Conservation (phyloP, 2,329 filamentous ascomycete genomes). For the Penicillium sp. region DNA sequence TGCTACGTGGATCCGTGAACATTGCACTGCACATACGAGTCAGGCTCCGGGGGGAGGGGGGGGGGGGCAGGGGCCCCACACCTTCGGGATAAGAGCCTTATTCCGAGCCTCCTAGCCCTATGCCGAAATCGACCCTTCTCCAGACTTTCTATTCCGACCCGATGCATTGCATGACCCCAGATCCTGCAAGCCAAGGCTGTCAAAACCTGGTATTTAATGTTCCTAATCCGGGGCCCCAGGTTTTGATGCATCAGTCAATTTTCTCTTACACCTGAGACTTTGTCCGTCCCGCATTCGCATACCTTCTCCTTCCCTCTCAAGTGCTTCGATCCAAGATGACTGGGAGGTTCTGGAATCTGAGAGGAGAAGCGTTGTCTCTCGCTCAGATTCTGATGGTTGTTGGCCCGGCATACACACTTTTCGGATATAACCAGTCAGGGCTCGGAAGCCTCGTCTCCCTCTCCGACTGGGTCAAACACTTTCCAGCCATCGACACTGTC, state of each 20-base stretch:
- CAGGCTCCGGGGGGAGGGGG: too few relatives aligned
- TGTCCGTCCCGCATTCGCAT: background rate
- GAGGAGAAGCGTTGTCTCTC: background rate
- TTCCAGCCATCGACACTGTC: background rate
- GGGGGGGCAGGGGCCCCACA: too few relatives aligned
- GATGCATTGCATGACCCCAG: constrained; percentile 8
- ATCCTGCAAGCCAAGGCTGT: background rate
- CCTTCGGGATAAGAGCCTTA: constrained; percentile 2
- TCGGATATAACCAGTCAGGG: background rate
- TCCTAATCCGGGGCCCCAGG: background rate
- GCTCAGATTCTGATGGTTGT: background rate
- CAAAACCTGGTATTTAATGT: constrained; percentile 1
- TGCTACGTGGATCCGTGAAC: too few relatives aligned
- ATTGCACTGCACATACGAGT: too few relatives aligned
- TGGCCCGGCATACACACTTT: background rate
- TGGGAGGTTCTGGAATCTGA: background rate
- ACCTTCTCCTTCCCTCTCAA: background rate
- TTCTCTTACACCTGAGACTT: background rate
- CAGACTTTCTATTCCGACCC: constrained; percentile 6
- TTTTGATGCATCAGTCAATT: background rate
- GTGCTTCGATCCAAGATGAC: background rate
- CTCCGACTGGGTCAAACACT: background rate
- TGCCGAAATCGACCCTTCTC: background rate
- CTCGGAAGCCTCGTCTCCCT: background rate
- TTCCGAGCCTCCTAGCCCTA: background rate